Evolutionary conservation across 805 yeast genomes (phyloP).

Genomic region (Metschnikowia noctiluminum): DNA sequence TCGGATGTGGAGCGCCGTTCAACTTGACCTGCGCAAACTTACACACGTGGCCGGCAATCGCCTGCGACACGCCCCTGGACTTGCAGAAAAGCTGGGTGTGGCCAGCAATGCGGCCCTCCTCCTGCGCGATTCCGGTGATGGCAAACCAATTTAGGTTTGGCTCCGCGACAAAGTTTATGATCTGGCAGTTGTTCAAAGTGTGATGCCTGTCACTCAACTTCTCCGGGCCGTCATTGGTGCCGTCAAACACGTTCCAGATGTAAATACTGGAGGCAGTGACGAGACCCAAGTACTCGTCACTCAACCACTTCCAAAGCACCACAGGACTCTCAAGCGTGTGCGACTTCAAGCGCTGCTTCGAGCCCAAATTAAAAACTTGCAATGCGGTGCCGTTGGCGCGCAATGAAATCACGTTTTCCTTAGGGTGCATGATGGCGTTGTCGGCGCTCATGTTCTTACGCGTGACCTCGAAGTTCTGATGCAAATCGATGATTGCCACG

Average conservation of each 20-base stretch:
- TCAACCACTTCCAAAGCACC: slow-evolving; percentile 93
- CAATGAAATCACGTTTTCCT: slow-evolving; percentile 82
- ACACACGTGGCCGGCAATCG: slow-evolving; percentile 97
- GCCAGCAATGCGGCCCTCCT: slow-evolving; percentile 91
- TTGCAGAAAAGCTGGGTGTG: slow-evolving; percentile 90
- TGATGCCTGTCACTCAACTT: slow-evolving; percentile 82
- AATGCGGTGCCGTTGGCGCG: slow-evolving; percentile 96
- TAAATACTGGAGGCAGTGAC: slow-evolving; percentile 74
- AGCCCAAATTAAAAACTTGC: slow-evolving; percentile 85
- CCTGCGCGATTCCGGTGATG: slow-evolving; percentile 91
- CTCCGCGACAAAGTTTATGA: slow-evolving; percentile 86
- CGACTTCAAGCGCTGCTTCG: slow-evolving; percentile 86
- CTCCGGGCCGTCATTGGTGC: slow-evolving; percentile 73
- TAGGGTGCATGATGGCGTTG: slow-evolving; percentile 94
- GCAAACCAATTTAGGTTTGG: slow-evolving; percentile 88
- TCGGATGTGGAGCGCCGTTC: slow-evolving; percentile 67
- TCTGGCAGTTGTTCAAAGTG: slow-evolving; percentile 73
- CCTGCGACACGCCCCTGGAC: slow-evolving; percentile 89
- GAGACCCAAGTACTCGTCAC: slow-evolving; percentile 69
- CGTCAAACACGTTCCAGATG: slow-evolving; percentile 82
- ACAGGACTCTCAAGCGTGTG: slow-evolving; percentile 85
- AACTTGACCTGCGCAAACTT: slow-evolving; percentile 75
- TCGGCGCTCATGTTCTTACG: slow-evolving; percentile 97
- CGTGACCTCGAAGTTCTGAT: slow-evolving; percentile 72
- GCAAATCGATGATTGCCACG: slow-evolving; percentile 90